Evolutionary conservation across 2,329 filamentous ascomycete genomes (phyloP).

Genomic region (Metarhizium guizhouense): DNA sequence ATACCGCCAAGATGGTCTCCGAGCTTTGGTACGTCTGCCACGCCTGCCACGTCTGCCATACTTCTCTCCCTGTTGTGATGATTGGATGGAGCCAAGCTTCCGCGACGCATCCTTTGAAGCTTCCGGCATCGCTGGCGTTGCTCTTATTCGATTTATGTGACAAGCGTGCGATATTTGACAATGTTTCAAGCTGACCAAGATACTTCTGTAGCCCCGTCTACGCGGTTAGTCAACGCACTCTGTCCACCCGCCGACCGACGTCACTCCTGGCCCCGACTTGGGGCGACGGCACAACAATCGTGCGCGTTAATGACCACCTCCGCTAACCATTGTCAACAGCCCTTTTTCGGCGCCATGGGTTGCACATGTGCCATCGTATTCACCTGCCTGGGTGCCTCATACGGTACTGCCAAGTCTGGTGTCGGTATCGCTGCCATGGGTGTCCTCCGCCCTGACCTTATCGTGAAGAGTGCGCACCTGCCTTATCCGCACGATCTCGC

Average conservation of each 20-base stretch:
- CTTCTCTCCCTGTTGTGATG: conserved; percentile 20
- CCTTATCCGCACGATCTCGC: background rate
- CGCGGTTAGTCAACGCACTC: conserved; percentile 67
- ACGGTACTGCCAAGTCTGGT: conserved; percentile 98
- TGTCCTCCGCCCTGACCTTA: conserved; percentile 94
- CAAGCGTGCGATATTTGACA: conserved; percentile 3
- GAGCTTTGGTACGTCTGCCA: conserved; percentile 68
- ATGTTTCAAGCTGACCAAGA: conserved; percentile 32
- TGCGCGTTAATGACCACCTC: conserved; percentile 10
- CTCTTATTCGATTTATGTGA: background rate
- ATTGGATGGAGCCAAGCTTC: conserved; percentile 13
- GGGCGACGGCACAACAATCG: conserved; percentile 12
- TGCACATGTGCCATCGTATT: conserved; percentile 96
- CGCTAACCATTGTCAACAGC: conserved; percentile 34
- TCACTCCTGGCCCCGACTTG: conserved; percentile 14
- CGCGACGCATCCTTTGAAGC: conserved; percentile 19
- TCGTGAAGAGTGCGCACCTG: conserved; percentile 84
- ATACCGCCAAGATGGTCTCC: conserved; percentile 57
- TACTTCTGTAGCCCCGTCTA: conserved; percentile 73
- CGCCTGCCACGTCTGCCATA: conserved; percentile 55
- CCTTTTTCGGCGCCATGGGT: conserved; percentile 97
- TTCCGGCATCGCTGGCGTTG: conserved; percentile 15
- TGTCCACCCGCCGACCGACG: conserved; percentile 20
- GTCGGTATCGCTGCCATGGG: conserved; percentile 98
- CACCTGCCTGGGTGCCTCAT: conserved; percentile 92